These are phyloP conservation scores for Schizothecium vesticola DNA, from an alignment of 495 filamentous ascomycete genomes.

Conservation along the genomic window DNA sequence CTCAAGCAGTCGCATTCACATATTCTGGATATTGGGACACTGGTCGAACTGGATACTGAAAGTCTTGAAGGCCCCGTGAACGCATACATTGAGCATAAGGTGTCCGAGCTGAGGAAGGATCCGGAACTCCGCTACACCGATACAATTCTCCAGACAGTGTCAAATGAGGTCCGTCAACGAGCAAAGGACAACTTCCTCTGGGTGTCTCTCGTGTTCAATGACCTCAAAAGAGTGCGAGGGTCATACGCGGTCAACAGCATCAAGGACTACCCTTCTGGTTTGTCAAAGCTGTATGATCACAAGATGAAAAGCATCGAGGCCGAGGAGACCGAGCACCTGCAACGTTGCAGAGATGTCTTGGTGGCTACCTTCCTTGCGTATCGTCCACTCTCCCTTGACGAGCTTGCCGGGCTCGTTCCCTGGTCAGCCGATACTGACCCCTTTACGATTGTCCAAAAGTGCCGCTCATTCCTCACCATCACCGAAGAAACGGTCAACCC, in stretches of 20 bases:
- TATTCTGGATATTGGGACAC: slow-evolving; percentile 19
- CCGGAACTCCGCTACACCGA: slow-evolving; percentile 11
- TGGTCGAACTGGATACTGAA: slow-evolving; percentile 21
- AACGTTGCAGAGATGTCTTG: slow-evolving; percentile 24
- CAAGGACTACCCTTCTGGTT: neutral
- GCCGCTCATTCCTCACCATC: slow-evolving; percentile 31
- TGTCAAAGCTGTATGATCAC: no score
- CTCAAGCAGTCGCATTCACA: slow-evolving; percentile 13
- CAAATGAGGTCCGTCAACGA: slow-evolving; percentile 13
- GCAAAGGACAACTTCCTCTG: slow-evolving; percentile 33
- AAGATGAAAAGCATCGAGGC: no score
- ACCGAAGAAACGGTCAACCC: slow-evolving; percentile 27
- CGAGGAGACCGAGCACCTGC: slow-evolving; percentile 1
- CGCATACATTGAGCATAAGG: slow-evolving; percentile 33
- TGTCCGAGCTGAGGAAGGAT: slow-evolving; percentile 8
- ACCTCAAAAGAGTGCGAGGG: neutral
- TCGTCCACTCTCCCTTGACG: slow-evolving; percentile 14
- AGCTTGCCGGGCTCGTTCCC: slow-evolving; percentile 22
- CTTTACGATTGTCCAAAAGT: slow-evolving; percentile 15
- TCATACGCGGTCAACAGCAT: neutral
- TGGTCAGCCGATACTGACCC: slow-evolving; percentile 3
- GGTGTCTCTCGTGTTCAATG: slow-evolving; percentile 26
- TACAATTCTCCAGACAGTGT: slow-evolving; percentile 14
- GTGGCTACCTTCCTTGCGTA: slow-evolving; percentile 14
- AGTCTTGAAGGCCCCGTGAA: slow-evolving; percentile 14